Evolutionary conservation across 768 basidiomycete genomes (phyloP), one percentile per base, ranked within the genome.

Genomic region (Boletus insuetus): DNA sequence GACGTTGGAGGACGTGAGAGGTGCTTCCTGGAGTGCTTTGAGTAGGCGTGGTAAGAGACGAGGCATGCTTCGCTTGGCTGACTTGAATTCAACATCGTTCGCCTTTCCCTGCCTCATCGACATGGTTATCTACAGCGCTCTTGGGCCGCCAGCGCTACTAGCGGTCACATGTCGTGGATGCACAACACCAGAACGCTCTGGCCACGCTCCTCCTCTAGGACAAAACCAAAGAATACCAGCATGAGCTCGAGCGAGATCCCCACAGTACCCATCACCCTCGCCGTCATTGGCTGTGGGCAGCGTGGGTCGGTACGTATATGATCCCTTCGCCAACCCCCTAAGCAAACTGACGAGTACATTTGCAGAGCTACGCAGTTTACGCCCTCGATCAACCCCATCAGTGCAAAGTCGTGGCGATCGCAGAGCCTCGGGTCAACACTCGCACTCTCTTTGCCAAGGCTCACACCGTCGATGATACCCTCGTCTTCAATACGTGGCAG

Each of bases 341-440:
- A 37, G 8, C 32, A 9, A 34, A 24, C 49, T 47, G 40, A 50
- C 54, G 16, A n/a, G 6, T 14, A 7, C 22, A 14, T 47, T 14
- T 44, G 9, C 57, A 92, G 86, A 71, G 67, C 20, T 94, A 94
- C 60, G 78, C 86, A 0, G 58, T 56, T 31, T 92, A 89, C 61
- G 83, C 89, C 0, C 70, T 85, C 34, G 53, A 72, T 17, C 73
- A 76, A 46, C 91, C 93, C 3, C 71, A 80, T 4, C 70, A 71
- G 29, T 90, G 88, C 78, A 88, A 83, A 67, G 78, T 95, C 40
- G 87, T 94, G 17, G 86, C 92, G 20, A 87, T 94, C 54, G 91
- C 90, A 16, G 93, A 95, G 58, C 92, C 92, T 3, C 82, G 90
- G 19, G 77, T 79, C 5, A 80, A 83, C 54, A 86, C 91, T 2